These are phyloP conservation scores for Aspergillus cristatus DNA, from an alignment of 495 filamentous ascomycete genomes.

Conservation along the genomic window DNA sequence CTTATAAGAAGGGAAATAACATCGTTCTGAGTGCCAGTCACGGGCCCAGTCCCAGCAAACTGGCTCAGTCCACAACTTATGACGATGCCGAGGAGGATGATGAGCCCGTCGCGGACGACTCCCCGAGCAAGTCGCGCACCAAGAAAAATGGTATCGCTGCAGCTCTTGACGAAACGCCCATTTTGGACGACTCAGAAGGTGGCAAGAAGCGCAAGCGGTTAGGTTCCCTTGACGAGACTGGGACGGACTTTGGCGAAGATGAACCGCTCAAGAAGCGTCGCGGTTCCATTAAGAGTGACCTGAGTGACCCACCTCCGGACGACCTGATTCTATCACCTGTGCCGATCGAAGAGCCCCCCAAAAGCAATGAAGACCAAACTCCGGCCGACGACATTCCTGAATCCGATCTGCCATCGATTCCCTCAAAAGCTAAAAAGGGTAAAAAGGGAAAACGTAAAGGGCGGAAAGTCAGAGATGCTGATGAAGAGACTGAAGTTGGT, in stretches of 20 bases:
- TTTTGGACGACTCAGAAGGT: conserved; percentile 21
- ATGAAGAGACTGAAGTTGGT: conserved; percentile 26
- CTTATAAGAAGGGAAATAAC: conserved; percentile 56
- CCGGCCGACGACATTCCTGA: conserved; percentile 30
- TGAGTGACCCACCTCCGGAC: conserved; percentile 32
- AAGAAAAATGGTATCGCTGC: conserved; percentile 22
- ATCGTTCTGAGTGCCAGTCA: conserved; percentile 47
- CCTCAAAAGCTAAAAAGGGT: conserved; percentile 27
- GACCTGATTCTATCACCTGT: conserved; percentile 21
- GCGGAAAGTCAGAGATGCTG: conserved; percentile 27
- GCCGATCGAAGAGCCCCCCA: conserved; percentile 26
- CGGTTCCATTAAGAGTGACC: conserved; percentile 35
- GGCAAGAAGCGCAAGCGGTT: conserved; percentile 43
- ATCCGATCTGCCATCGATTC: conserved; percentile 21
- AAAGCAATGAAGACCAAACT: conserved; percentile 26
- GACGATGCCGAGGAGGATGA: conserved; percentile 36
- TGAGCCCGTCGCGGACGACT: conserved; percentile 28
- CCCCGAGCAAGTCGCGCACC: conserved; percentile 33
- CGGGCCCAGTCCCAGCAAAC: conserved; percentile 60
- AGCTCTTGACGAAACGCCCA: conserved; percentile 16
- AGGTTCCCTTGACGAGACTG: conserved; percentile 30
- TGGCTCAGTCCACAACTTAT: conserved; percentile 42
- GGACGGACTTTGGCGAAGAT: conserved; percentile 33
- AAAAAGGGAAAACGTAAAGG: conserved; percentile 40
- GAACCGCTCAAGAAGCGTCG: conserved; percentile 37